Evolutionary conservation across 257 asterid species (phyloP).

Genomic region (Primulina tabacum): DNA sequence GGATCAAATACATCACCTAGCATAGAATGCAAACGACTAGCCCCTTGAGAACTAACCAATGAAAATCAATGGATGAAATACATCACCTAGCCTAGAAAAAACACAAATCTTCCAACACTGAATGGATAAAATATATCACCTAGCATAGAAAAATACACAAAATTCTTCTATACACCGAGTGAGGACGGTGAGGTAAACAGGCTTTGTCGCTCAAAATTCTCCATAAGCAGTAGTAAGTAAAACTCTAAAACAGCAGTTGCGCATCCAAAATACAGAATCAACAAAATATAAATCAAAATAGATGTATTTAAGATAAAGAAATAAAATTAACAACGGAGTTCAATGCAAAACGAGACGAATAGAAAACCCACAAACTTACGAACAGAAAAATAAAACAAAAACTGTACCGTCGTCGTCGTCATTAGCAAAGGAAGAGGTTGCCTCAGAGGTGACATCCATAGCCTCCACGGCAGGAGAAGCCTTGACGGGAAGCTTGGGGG

Average conservation of each 20-base stretch:
- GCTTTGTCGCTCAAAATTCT: background rate
- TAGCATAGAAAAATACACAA: background rate
- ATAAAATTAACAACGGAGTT: background rate
- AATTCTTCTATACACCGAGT: background rate
- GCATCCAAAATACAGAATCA: background rate
- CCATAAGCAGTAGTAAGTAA: background rate
- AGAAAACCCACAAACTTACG: background rate
- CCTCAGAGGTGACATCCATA: constrained; percentile 29
- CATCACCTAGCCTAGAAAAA: background rate
- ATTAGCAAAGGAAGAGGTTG: constrained; percentile 21
- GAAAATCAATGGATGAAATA: background rate
- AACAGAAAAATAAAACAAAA: constrained; percentile 15
- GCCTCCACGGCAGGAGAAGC: constrained; percentile 24
- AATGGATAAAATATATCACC: background rate
- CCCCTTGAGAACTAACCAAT: background rate
- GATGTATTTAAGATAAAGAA: too few relatives aligned
- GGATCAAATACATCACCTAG: too few relatives aligned
- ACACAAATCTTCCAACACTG: background rate
- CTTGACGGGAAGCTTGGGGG: constrained; percentile 77
- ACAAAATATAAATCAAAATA: background rate
- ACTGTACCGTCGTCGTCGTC: constrained; percentile 36
- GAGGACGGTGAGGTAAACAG: background rate
- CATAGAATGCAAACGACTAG: too few relatives aligned
- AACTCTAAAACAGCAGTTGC: background rate
- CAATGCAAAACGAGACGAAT: background rate